Evolutionary conservation across 345 rosid genomes (phyloP), one percentile per base, ranked within the genome.

Genomic region (Gossypium thurberi): DNA sequence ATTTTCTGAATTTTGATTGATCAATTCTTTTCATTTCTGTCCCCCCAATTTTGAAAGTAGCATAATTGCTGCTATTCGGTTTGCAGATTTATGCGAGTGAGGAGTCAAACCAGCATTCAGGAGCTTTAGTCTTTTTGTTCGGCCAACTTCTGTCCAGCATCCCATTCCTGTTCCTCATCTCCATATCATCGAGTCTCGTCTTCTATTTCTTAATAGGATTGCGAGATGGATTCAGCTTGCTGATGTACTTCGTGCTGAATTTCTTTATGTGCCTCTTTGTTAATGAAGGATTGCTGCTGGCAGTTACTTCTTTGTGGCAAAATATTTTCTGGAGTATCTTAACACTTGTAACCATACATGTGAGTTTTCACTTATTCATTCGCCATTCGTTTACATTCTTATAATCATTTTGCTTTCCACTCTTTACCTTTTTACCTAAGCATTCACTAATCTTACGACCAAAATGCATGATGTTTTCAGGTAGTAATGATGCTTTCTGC

Each of bases 191-290:
- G 25, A 91, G 98, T 73, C 99, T 93, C 2, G 92, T 93, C 43
- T 90, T 96, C 89, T 96, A 93, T 79, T 96, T 96, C 89, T 92
- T 96, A 71, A 60, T 85, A 5, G 98, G 99, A 44, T 81, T 96
- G 65, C 85, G 81, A 80, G 93, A 93, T 44, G 94, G 88, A 52
- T 96, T 96, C 84, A 90, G 98, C 86, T 83, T 93, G 85, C 85
- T 96, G 80, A 93, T 96, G 99, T 96, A 96, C 88, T 93, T 93
- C 72, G 98, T 96, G 73, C 90, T 96, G 77, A 96, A 96, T 81
- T 86, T 96, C 88, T 96, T 96, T 80, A 81, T 84, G 82, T 93
- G 96, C 84, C 89, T 96, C 66, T 53, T 96, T 42, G 97, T 89
- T 62, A 96, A 93, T 73, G 99, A 96, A 82, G 99, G 99, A 60